Base-by-base conservation (phyloP, 495 filamentous ascomycete genomes). In the Hypoxylon fuscum region DNA sequence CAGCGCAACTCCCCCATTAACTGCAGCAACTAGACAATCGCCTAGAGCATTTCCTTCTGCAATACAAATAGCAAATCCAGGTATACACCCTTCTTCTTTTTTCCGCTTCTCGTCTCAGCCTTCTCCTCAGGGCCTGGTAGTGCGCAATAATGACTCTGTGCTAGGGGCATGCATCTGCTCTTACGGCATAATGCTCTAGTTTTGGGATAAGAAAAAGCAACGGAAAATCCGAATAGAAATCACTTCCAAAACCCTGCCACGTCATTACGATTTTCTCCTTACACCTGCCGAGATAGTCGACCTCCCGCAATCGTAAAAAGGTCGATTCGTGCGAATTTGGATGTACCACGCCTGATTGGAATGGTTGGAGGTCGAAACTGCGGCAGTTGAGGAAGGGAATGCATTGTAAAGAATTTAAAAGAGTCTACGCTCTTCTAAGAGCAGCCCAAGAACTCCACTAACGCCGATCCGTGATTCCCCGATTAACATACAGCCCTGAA, bases 401-500 rank as follows among this genome's bases (percentile, higher is more conserved):
- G 25, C 25, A 27, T 27, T 4, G 25, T 27, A 17, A 27, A 29
- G 9, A n/a, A 20, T 11, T 23, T 12, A 47, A 48, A 47, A 47
- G 3, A 12, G 35, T 44, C 32, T 27, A 47, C 32, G 31, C 51
- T 38, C 29, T n/a, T 17, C 11, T 32, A 29, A 41, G 18, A 57
- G 38, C 51, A 43, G 27, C 7, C 57, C 46, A 35, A 41, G 15
- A 66, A 66, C 57, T 34, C 63, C 63, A 41, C 25, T 9, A 61
- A 66, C 63, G 63, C 63, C 63, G 21, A 29, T 53, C 46, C 63
- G 61, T 66, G 63, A 37, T 48, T 61, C 34, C 23, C 51, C 32
- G 61, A 61, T 66, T 61, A 66, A 61, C 56, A 53, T 58, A 64
- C 57, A 66, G 35, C 35, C 45, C 53, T 12, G 47, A 41, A 56